A percentile compares a stretch with the other conserved stretches of the same genome.
These are phyloP conservation scores for Erythrophleum ivorense DNA, from an alignment of 331 rosid species.

Conservation along the genomic window DNA sequence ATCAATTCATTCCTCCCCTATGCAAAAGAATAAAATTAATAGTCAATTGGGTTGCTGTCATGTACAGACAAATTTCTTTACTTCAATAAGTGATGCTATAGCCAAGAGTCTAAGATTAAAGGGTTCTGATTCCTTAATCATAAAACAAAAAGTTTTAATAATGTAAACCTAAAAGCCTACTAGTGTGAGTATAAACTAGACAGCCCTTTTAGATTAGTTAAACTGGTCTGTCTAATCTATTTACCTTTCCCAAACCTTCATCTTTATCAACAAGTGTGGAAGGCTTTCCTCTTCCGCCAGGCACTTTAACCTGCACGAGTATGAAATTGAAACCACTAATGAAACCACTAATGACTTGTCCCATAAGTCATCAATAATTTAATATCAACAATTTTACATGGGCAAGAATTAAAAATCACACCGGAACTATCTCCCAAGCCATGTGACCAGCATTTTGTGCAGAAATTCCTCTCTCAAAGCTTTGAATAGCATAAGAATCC, in stretches of 20 bases:
- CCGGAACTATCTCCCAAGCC: conserved; percentile 93
- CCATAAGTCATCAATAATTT: conserved; percentile 11
- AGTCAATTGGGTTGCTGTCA: conserved; percentile 2
- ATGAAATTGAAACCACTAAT: conserved; percentile 38
- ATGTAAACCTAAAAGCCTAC: conserved; percentile 20
- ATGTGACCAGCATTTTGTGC: conserved; percentile 77
- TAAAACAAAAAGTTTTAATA: neutral
- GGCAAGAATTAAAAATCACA: conserved; percentile 48
- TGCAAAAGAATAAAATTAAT: neutral
- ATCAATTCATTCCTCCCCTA: neutral
- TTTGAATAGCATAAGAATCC: conserved; percentile 85
- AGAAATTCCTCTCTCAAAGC: conserved; percentile 84
- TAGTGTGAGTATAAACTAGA: conserved; percentile 6
- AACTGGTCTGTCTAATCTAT: conserved; percentile 13
- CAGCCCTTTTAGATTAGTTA: conserved; percentile 15
- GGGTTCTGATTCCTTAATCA: neutral
- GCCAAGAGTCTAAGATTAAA: neutral
- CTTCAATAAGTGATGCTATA: neutral
- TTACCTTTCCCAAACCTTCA: conserved; percentile 88
- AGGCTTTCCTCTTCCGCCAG: conserved; percentile 72
- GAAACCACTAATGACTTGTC: conserved; percentile 29
- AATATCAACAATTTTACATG: conserved; percentile 9
- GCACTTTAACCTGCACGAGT: conserved; percentile 70
- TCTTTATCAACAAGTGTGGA: conserved; percentile 68
- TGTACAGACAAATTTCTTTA: neutral